Evolutionary conservation across 768 basidiomycete species (phyloP), one percentile per base, ranked within the genome.

Genomic region (Panaeolus cyanescens): DNA sequence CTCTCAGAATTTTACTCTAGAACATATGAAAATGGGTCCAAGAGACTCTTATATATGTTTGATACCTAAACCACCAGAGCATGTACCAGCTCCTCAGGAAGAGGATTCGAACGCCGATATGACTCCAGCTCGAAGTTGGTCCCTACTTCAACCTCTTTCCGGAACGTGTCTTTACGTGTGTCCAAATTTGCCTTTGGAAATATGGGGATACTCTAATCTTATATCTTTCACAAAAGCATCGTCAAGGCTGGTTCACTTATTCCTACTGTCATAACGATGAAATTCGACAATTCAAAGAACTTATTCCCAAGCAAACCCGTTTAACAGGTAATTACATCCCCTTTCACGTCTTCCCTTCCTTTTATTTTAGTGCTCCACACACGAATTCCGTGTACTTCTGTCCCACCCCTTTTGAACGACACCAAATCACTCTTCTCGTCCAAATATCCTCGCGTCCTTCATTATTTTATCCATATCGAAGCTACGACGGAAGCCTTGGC

Each of bases 191-290:
- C 62, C 67, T 68, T 65, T 65, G 63, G n/a, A 68, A 70, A 71
- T 70, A 65, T 69, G 70, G 66, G 60, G 37, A 54, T 59, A 40
- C 42, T 57, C 58, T 68, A 64, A 67, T 64, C 57, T 67, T 73
- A 72, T 75, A 67, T 63, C 71, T 73, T 61, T 50, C 54, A 70
- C 61, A 58, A 64, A 77, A 94, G 90, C 87, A 90, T 72, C 86
- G 86, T 67, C 92, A 94, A 80, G 87, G 89, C 36, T 97, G 95
- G 95, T 99, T 98, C 80, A 99, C 95, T 34, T 99, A 99, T 77
- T 89, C 93, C 54, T 97, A 92, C 75, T 95, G 96, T 79, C 95
- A 99, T 78, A 92, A 95, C 74, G 84, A 87, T 56, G 89, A 97
- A 76, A 94, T 99, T 63, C 89, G 96, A 60, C 97, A 99, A 76